phyloP scores from a whole-genome alignment of 2,329 filamentous ascomycete genomes.

The Penicillium rolfsii region DNA sequence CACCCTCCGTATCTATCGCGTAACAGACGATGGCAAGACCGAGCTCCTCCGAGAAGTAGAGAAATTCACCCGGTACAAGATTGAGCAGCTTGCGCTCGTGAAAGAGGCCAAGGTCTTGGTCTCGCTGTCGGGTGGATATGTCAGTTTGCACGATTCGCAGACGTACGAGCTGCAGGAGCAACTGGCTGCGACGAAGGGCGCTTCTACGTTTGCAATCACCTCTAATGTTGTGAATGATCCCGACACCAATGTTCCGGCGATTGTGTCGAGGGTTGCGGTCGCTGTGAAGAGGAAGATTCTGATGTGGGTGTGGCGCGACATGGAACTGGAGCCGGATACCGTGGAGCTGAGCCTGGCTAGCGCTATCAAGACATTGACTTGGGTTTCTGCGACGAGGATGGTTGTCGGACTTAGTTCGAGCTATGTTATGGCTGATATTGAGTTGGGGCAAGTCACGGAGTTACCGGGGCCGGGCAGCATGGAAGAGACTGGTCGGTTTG shows the following conservation, averaged over 20 bases:
- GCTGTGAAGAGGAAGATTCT: slow-evolving; percentile 88
- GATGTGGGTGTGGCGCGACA: slow-evolving; percentile 95
- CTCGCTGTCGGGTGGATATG: slow-evolving; percentile 84
- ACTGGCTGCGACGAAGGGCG: slow-evolving; percentile 81
- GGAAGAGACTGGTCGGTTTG: slow-evolving; percentile 74
- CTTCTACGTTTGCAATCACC: slow-evolving; percentile 86
- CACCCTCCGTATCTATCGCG: slow-evolving; percentile 83
- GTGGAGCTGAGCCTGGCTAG: slow-evolving; percentile 79
- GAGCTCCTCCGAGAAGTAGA: slow-evolving; percentile 90
- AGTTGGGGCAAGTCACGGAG: slow-evolving; percentile 72
- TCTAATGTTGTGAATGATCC: slow-evolving; percentile 93
- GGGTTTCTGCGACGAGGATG: slow-evolving; percentile 84
- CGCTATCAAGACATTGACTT: slow-evolving; percentile 84
- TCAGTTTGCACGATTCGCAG: slow-evolving; percentile 87
- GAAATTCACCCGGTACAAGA: slow-evolving; percentile 84
- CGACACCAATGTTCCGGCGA: slow-evolving; percentile 83
- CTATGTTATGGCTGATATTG: slow-evolving; percentile 85
- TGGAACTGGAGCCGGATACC: slow-evolving; percentile 75
- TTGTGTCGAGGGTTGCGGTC: slow-evolving; percentile 88
- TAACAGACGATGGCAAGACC: slow-evolving; percentile 67
- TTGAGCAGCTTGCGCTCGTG: slow-evolving; percentile 93
- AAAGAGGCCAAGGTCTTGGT: slow-evolving; percentile 93
- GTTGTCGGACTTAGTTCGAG: slow-evolving; percentile 89
- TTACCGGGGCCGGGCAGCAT: slow-evolving; percentile 76
- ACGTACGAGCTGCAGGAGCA: slow-evolving; percentile 81